These are phyloP conservation scores for Sugiyamaella americana DNA, from an alignment of 805 yeast genomes.

Conservation along the genomic window DNA sequence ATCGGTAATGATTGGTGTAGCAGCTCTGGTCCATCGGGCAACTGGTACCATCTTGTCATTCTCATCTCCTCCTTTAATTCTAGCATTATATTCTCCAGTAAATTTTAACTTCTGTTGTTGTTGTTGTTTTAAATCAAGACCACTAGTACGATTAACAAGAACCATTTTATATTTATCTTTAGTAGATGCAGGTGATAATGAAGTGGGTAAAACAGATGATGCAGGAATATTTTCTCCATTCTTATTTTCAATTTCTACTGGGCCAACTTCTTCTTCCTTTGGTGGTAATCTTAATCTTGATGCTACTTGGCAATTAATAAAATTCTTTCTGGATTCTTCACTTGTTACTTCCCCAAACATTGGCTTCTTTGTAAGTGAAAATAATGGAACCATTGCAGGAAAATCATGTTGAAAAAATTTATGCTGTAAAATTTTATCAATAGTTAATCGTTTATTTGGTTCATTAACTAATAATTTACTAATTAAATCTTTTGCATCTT, in stretches of 20 bases:
- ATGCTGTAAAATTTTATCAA: slow-evolving; percentile 72
- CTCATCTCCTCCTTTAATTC: too few relatives aligned
- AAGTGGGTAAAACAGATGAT: slow-evolving; percentile 60
- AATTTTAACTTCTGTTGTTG: slow-evolving; percentile 7
- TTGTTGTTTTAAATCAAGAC: slow-evolving; percentile 11
- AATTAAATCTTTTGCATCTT: slow-evolving; percentile 68
- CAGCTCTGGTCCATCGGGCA: neutral
- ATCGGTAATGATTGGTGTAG: neutral
- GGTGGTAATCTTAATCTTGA: slow-evolving; percentile 5
- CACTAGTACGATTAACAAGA: slow-evolving; percentile 20
- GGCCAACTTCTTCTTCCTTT: slow-evolving; percentile 3
- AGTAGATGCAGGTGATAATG: slow-evolving; percentile 89
- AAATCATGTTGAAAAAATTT: slow-evolving; percentile 70
- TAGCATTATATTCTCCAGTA: neutral
- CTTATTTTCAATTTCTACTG: slow-evolving; percentile 18
- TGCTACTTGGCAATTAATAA: slow-evolving; percentile 10
- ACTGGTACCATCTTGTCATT: neutral
- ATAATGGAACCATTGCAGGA: slow-evolving; percentile 62
- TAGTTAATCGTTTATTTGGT: slow-evolving; percentile 74
- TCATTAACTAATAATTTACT: slow-evolving; percentile 60
- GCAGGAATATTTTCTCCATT: neutral
- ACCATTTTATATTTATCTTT: slow-evolving; percentile 66
- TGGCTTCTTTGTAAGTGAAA: slow-evolving; percentile 59
- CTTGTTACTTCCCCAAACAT: slow-evolving; percentile 48
- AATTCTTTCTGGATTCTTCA: slow-evolving; percentile 31